Conservation (phyloP, 306 rosid species). For the Vicia sativa region DNA sequence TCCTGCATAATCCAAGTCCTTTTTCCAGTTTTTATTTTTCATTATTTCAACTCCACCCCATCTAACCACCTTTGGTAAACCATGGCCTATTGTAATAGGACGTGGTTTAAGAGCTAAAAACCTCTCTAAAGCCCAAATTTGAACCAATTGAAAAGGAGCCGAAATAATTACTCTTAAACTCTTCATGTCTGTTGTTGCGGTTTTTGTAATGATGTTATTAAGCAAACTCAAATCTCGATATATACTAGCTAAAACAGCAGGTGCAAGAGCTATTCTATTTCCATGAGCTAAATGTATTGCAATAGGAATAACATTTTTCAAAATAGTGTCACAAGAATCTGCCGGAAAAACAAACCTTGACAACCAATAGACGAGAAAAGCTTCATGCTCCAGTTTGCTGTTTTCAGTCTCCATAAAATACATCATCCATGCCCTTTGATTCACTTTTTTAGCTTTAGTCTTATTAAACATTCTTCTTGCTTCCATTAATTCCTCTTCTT, state of each 20-base stretch:
- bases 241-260: constrained; percentile 54
- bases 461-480: constrained; percentile 13
- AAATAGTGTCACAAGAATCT: constrained; percentile 36
- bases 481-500: constrained; percentile 5
- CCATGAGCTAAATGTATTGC: constrained; percentile 56
- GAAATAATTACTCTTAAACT: not conserved
- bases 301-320: constrained; percentile 41
- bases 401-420: constrained; percentile 39
- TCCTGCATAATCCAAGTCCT: constrained; percentile 26
- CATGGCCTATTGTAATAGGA: no score
- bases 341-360: constrained; percentile 46
- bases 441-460: constrained; percentile 28
- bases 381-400: constrained; percentile 4
- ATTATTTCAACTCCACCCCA: constrained; percentile 38
- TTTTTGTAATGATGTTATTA: not conserved
- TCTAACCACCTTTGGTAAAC: no score
- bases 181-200: not conserved
- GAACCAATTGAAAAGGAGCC: constrained; percentile 32
- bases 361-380: constrained; percentile 11
- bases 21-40: not conserved
- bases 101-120: no score
- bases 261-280: constrained; percentile 55
- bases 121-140: constrained; percentile 49
- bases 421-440: constrained; percentile 43
- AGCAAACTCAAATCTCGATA: constrained; percentile 45